Evolutionary conservation across 2,329 filamentous ascomycete species (phyloP), one percentile per base, ranked within the genome.

Genomic region (Chaetothyriales sp.): DNA sequence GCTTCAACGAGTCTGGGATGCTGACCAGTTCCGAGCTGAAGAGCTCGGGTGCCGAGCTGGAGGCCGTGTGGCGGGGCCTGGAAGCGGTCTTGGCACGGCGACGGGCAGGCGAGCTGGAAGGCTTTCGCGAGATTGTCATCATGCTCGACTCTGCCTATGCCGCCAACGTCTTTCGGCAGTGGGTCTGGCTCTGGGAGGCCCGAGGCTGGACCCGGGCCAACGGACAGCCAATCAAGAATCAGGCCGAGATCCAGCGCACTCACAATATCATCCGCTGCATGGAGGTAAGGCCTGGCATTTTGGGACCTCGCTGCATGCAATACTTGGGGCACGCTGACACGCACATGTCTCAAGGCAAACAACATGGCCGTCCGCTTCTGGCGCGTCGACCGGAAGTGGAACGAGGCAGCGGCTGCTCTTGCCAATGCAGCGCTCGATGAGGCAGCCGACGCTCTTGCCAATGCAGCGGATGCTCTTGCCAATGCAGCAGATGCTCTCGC

Each of bases 101-200:
- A 19, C 47, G 33, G 4, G 47, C 46, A 2, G 55, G 55, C 9
- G 55, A 59, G 29, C 44, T 59, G 22, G 54, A 57, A 5, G 58
- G 56, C n/a, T 71, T 67, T 56, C 64, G 68, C 2, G 7, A 60
- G 55, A 5, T 80, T 2, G 71, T 78, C 40, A 69, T 81, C 52
- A 77, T 76, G 1, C 77, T 75, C 0, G 74, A 80, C 58, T 77
- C 74, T 0, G 66, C 69, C 25, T 78, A 78, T 57, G 71, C 76
- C 5, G 68, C 70, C 1, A 58, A 70, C 13, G 73, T 74, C 6
- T 61, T 70, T 6, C 77, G 73, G 0, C 51, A 62, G 10, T 74
- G 70, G 68, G 62, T 66, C 0, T 65, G 58, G 52, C 61, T 43
- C 0, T 79, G 77, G 77, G 47, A 70, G 5, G 49, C 49, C 5